Conservation (phyloP, 2,329 filamentous ascomycete species). For the Talaromyces marneffei region DNA sequence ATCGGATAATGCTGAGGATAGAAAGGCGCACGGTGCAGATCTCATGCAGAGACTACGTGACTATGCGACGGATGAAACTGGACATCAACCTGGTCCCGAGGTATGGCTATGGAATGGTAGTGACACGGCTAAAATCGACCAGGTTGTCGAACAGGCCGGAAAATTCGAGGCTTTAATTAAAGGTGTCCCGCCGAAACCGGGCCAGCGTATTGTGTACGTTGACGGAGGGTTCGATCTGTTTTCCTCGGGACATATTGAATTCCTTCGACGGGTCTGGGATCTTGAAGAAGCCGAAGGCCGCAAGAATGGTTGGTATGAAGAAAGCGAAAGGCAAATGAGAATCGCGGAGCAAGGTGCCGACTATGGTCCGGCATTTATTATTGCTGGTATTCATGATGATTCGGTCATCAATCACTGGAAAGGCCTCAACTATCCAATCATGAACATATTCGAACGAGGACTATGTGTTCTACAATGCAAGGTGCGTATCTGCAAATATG, state of each 20-base stretch:
- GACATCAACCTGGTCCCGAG: slow-evolving; percentile 68
- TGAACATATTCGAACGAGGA: slow-evolving; percentile 97
- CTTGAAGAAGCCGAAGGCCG: slow-evolving; percentile 65
- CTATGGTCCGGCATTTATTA: slow-evolving; percentile 78
- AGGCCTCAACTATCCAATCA: slow-evolving; percentile 96
- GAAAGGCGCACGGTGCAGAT: slow-evolving; percentile 55
- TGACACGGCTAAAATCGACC: slow-evolving; percentile 31
- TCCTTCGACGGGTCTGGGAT: slow-evolving; percentile 70
- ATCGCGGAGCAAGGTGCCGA: slow-evolving; percentile 60
- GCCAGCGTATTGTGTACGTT: slow-evolving; percentile 86
- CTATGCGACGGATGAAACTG: slow-evolving; percentile 83
- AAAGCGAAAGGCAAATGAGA: slow-evolving; percentile 59
- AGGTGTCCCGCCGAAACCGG: slow-evolving; percentile 65
- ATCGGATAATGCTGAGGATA: slow-evolving; percentile 62
- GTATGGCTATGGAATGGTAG: slow-evolving; percentile 73
- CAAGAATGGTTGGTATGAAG: slow-evolving; percentile 66
- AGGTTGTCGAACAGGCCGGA: slow-evolving; percentile 53
- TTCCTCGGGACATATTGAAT: slow-evolving; percentile 94
- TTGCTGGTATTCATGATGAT: slow-evolving; percentile 91
- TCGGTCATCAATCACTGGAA: slow-evolving; percentile 95
- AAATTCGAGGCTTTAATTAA: slow-evolving; percentile 62
- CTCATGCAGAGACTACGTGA: slow-evolving; percentile 74
- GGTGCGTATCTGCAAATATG: slow-evolving; percentile 47
- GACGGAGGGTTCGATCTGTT: slow-evolving; percentile 97
- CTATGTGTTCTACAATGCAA: slow-evolving; percentile 93